Evolutionary conservation across 202 grass and related monocot species (phyloP).

Genomic region (Setaria viridis): DNA sequence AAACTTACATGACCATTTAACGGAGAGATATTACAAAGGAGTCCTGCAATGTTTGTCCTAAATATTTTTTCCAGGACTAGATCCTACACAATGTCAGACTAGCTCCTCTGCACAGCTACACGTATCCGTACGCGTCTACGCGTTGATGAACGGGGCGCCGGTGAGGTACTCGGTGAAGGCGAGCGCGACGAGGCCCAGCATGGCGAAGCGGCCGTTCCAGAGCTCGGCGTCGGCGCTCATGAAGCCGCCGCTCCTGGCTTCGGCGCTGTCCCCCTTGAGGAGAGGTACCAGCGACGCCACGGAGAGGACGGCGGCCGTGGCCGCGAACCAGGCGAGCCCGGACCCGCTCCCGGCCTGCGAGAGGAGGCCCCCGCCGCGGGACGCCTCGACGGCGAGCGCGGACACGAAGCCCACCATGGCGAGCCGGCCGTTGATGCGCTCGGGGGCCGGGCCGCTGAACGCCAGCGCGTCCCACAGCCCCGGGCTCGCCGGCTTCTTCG

Average conservation of each 20-base stretch:
- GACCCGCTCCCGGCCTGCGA: constrained; percentile 46
- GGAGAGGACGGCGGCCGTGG: constrained; percentile 45
- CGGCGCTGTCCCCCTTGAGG: constrained; percentile 27
- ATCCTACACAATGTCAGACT: no score
- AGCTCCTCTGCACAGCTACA: no score
- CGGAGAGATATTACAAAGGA: no score
- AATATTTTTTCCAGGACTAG: no score
- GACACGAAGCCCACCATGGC: constrained; percentile 72
- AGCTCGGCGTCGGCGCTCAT: constrained; percentile 54
- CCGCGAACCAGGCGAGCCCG: constrained; percentile 48
- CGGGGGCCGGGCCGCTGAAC: constrained; percentile 62
- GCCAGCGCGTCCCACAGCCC: constrained; percentile 55
- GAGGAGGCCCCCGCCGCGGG: constrained; percentile 44
- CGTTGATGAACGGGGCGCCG: constrained; percentile 57
- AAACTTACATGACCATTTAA: no score
- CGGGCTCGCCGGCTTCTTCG: constrained; percentile 26
- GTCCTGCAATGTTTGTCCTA: no score
- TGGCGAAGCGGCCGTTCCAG: constrained; percentile 59
- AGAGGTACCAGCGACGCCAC: constrained; percentile 59
- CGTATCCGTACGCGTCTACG: not conserved
- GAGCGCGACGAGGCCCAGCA: constrained; percentile 61
- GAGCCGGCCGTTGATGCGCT: constrained; percentile 65
- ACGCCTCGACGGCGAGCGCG: constrained; percentile 56
- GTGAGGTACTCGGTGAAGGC: constrained; percentile 60
- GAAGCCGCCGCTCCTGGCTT: constrained; percentile 7